phyloP scores from a whole-genome alignment of 1,284 basidiomycete genomes.

The Tremellales sp. region DNA sequence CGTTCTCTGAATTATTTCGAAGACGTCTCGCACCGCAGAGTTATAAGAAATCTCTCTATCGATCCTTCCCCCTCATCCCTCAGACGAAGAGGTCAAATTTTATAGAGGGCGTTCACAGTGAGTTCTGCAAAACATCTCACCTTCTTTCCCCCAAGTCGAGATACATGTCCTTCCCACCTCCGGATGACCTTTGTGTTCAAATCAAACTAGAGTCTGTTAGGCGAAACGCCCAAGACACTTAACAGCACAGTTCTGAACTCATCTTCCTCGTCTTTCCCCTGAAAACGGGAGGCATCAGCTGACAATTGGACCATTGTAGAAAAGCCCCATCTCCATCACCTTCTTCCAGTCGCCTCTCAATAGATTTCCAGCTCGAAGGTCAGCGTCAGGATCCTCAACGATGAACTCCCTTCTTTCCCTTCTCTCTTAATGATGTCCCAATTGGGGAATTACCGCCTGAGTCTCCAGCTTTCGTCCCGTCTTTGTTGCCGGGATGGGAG shows the following conservation, averaged over 20 bases:
- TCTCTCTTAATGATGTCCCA: conserved; percentile 41
- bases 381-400: too few species aligned
- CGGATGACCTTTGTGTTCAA: conserved; percentile 48
- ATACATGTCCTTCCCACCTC: conserved; percentile 12
- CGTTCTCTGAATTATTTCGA: neutral
- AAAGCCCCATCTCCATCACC: too few species aligned
- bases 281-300: too few species aligned
- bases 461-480: conserved; percentile 27
- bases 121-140: too few species aligned
- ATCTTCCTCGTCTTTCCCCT: conserved; percentile 1
- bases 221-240: conserved; percentile 48
- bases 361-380: too few species aligned
- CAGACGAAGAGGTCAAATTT: neutral
- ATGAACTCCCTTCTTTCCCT: too few species aligned
- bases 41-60: neutral
- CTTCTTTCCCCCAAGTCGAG: neutral
- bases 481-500: conserved; percentile 28
- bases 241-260: conserved; percentile 47
- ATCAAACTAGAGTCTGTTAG: conserved; percentile 52
- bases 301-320: too few species aligned
- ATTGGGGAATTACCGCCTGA: conserved; percentile 50
- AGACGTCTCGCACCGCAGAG: neutral
- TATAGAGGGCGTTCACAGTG: neutral
- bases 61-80: neutral
- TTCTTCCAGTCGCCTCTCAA: too few species aligned